Conservation (phyloP, 257 asterid genomes). For the Vinca minor region DNA sequence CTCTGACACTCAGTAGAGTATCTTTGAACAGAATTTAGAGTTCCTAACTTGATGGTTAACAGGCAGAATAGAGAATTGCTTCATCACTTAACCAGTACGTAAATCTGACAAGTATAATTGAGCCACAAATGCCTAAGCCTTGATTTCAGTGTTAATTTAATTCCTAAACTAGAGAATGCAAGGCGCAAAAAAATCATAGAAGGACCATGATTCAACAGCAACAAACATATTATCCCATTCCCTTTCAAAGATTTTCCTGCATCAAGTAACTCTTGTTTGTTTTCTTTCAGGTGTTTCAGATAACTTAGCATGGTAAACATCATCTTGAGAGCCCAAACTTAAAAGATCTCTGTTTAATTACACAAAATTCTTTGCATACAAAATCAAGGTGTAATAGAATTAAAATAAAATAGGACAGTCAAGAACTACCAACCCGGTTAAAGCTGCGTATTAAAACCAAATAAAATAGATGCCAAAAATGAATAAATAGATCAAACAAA, state of each 20-base stretch:
- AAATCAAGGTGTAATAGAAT: not conserved
- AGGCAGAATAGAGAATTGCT: not conserved
- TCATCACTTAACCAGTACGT: not conserved
- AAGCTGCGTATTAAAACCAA: not conserved
- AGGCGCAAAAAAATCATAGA: not conserved
- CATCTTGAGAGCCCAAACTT: not conserved
- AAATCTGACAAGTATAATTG: not conserved
- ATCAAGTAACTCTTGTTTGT: too few relatives aligned
- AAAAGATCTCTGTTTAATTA: not conserved
- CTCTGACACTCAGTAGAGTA: slow-evolving; percentile 40
- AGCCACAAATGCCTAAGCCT: not conserved
- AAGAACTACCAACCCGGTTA: not conserved
- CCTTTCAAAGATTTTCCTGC: not conserved
- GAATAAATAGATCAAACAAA: too few relatives aligned
- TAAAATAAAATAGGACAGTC: not conserved
- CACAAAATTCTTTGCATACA: not conserved
- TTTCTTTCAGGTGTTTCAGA: too few relatives aligned
- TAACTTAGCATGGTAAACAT: too few relatives aligned
- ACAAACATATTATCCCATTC: not conserved
- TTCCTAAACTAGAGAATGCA: not conserved
- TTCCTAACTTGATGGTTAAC: not conserved
- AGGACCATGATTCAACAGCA: not conserved
- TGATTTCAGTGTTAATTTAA: not conserved
- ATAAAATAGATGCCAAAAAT: not conserved
- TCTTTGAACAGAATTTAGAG: not conserved